Evolutionary conservation across 2,329 filamentous ascomycete species (phyloP), one percentile per base, ranked within the genome.

Genomic region (Fusarium keratoplasticum): DNA sequence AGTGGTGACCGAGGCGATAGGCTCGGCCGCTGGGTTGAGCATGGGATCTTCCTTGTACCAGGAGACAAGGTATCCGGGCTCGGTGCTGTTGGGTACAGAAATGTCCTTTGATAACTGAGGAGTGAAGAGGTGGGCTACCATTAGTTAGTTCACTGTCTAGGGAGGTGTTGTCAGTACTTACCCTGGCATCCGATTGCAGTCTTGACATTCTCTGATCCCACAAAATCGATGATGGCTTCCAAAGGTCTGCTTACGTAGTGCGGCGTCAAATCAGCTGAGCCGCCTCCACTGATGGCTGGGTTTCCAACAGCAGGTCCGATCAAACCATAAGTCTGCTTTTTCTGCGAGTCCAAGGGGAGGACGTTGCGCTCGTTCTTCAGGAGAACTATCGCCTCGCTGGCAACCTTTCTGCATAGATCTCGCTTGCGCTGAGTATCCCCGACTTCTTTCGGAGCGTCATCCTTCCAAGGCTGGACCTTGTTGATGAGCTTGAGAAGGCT

Each of bases 361-460:
- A 44, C 13, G 0, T 35, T 38, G 13, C 40, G 27, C 9, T 69
- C 58, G 20, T 78, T 75, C 64, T 77, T 77, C 7, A 76, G 64
- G 2, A 72, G 67, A 8, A 68, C 70, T n/a, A 92, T 88, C 1
- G 88, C 89, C 65, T 91, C 88, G 0, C 87, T 85, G 5, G 90
- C 64, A 18, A 62, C 62, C 25, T 66, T 60, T 38, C 67, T 58
- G 27, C 61, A 64, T 1, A 74, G 27, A 14, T 78, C 76, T 11
- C 79, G 80, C 29, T 68, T 66, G 50, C 79, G 76, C 22, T 38
- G 20, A 4, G 62, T 62, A 18, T 69, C 58, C 20, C 31, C 52
- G 3, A 16, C 27, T 4, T 14, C 20, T 2, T 27, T 27, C 25
- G 22, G 20, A 6, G 36, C 18, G 2, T 40, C 47, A 25, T 22